Evolutionary conservation across 352 stramenopile genomes (phyloP), one percentile per base, ranked within the genome.

Genomic region (Phytophthora foliorum): DNA sequence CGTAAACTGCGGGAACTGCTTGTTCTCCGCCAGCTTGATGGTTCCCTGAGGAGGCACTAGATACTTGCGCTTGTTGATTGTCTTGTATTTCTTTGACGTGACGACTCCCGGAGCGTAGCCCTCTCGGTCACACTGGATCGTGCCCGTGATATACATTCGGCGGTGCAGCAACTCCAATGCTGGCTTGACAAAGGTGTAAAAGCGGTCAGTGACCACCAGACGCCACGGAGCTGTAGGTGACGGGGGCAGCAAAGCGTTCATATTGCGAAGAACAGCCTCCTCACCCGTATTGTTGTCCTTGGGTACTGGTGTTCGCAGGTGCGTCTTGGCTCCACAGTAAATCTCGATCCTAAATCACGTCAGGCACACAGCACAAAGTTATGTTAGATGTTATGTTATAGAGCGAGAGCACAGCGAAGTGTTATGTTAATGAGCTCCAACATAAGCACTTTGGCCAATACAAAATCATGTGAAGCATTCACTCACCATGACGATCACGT

Each of bases 361-460:
- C 36, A 49, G 9, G 16, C 31, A 27, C 41, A 48, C 27, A 36
- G 10, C 31, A 39, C 32, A 39, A 39, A 3, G 8, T 39, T 39
- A 39, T 39, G 32, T 39, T 39, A 39, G 32, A 1, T 16, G n/a
- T 49, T 44, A 21, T 44, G 36, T 44, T 44, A 11, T n/a, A n/a
- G 36, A 44, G 8, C 32, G 7, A 39, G 8, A 44, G 36, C 16
- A 44, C 4, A 21, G 2, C 31, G 7, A 21, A 21, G 11, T 2
- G 6, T 44, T 44, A 21, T 21, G 36, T 44, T 44, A 7, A 44
- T 21, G 13, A 44, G 16, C 7, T 44, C 13, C 38, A 59, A 49
- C 32, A 59, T 59, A 59, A 51, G 52, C 39, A 48, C 52, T 59
- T 50, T 11, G 22, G 22, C 38, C 21, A 48, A 59, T 31, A 50